These are phyloP conservation scores for Fusarium chuoi DNA, from an alignment of 2,329 filamentous ascomycete genomes.

Conservation along the genomic window DNA sequence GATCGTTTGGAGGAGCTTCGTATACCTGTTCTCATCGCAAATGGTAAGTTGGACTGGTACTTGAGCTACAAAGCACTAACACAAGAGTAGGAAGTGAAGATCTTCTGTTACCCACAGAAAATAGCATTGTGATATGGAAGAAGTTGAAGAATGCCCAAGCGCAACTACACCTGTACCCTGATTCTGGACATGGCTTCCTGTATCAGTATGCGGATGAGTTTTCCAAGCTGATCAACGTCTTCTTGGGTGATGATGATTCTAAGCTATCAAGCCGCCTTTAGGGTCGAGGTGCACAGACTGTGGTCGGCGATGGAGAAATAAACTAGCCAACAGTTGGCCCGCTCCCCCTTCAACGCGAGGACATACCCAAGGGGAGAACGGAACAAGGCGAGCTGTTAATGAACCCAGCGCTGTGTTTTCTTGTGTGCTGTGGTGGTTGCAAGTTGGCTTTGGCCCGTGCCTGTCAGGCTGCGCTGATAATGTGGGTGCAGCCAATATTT, in stretches of 20 bases:
- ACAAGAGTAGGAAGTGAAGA: constrained; percentile 46
- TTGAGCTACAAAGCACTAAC: background rate
- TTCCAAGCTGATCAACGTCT: constrained; percentile 47
- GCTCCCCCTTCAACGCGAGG: too few relatives aligned
- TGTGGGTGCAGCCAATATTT: too few relatives aligned
- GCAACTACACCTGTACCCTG: constrained; percentile 49
- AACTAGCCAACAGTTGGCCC: too few relatives aligned
- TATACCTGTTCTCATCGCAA: constrained; percentile 52
- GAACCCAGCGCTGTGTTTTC: too few relatives aligned
- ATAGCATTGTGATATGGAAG: constrained; percentile 52
- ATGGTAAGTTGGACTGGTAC: constrained; percentile 45
- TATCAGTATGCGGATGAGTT: constrained; percentile 49
- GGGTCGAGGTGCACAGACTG: too few relatives aligned
- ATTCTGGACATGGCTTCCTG: constrained; percentile 51
- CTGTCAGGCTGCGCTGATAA: too few relatives aligned
- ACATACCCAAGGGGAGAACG: too few relatives aligned
- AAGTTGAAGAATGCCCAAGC: constrained; percentile 46
- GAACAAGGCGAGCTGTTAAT: too few relatives aligned
- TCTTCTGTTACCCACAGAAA: constrained; percentile 50
- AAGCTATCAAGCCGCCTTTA: constrained; percentile 33
- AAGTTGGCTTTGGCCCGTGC: too few relatives aligned
- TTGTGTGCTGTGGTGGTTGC: too few relatives aligned
- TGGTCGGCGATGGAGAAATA: too few relatives aligned
- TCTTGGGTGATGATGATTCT: constrained; percentile 37
- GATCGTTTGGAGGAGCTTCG: constrained; percentile 47